Evolutionary conservation across 2,329 filamentous ascomycete genomes (phyloP).

Genomic region (Apiospora phragmitis): DNA sequence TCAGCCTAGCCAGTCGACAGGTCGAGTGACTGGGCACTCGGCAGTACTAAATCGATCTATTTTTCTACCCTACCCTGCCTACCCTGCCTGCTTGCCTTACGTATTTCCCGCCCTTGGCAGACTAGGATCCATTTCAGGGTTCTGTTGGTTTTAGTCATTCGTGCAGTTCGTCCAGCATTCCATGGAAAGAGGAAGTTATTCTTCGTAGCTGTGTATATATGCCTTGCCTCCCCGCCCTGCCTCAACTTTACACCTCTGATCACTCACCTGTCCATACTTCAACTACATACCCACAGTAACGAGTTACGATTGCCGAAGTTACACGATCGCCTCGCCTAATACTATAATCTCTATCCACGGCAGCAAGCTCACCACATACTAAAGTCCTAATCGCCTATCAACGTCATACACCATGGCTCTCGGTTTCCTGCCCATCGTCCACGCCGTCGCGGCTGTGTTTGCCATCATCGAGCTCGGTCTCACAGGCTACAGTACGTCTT

Average conservation of each 20-base stretch:
- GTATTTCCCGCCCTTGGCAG: not conserved
- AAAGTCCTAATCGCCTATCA: not conserved
- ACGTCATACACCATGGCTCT: conserved; percentile 45
- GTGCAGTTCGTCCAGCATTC: not conserved
- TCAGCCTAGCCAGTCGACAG: not conserved
- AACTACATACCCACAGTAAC: not conserved
- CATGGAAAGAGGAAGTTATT: not conserved
- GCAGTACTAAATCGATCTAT: not conserved
- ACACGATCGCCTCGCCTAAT: not conserved
- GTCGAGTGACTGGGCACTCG: not conserved
- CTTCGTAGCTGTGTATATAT: not conserved
- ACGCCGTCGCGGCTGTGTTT: conserved; percentile 67
- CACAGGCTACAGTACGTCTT: conserved; percentile 66
- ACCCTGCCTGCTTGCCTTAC: not conserved
- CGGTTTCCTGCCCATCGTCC: conserved; percentile 61
- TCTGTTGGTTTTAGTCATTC: not conserved
- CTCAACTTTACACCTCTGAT: not conserved
- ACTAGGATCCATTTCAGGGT: not conserved
- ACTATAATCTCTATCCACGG: not conserved
- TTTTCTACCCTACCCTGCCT: not conserved
- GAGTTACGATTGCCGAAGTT: not conserved
- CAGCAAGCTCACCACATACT: not conserved
- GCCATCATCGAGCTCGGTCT: conserved; percentile 75
- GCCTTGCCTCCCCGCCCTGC: not conserved
- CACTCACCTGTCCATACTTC: not conserved